These are phyloP conservation scores for Colletotrichum aenigma DNA, from an alignment of 2,329 filamentous ascomycete species.

Conservation along the genomic window DNA sequence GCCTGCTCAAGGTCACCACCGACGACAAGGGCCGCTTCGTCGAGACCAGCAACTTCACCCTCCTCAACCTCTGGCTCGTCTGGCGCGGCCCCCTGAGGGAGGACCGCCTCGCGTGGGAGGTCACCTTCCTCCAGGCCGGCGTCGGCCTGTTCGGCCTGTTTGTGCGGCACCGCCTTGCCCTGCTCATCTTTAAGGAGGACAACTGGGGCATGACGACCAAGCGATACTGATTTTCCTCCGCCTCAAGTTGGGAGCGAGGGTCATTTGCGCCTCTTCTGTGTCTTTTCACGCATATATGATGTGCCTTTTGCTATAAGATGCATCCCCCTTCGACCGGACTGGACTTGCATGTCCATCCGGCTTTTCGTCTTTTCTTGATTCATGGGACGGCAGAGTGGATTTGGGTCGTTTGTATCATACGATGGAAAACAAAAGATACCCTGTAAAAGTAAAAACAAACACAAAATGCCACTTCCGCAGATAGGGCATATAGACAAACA, in stretches of 20 bases:
- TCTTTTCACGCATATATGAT: not conserved
- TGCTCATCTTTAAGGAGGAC: conserved; percentile 89
- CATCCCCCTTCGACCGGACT: not conserved
- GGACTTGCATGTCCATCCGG: not conserved
- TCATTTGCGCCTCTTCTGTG: not conserved
- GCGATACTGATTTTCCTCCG: not conserved
- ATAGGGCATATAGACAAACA: not conserved
- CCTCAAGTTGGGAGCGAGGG: not conserved
- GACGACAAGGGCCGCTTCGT: conserved; percentile 73
- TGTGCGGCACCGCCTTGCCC: conserved; percentile 81
- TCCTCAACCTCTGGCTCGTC: conserved; percentile 95
- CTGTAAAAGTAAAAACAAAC: not conserved
- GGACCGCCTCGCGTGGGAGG: conserved; percentile 78
- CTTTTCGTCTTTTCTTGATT: not conserved
- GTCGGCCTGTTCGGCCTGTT: conserved; percentile 85
- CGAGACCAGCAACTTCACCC: conserved; percentile 88
- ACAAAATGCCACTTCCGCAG: not conserved
- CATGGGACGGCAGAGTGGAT: not conserved
- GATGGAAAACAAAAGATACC: conserved; percentile 5
- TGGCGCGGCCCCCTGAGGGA: conserved; percentile 93
- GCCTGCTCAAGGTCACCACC: conserved; percentile 65
- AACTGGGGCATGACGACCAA: conserved; percentile 59
- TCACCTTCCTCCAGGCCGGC: conserved; percentile 77
- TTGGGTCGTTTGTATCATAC: not conserved
- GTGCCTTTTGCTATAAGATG: not conserved